These are phyloP conservation scores for Chlamydomonas urium DNA, from an alignment of 139 green algal species.

Conservation along the genomic window DNA sequence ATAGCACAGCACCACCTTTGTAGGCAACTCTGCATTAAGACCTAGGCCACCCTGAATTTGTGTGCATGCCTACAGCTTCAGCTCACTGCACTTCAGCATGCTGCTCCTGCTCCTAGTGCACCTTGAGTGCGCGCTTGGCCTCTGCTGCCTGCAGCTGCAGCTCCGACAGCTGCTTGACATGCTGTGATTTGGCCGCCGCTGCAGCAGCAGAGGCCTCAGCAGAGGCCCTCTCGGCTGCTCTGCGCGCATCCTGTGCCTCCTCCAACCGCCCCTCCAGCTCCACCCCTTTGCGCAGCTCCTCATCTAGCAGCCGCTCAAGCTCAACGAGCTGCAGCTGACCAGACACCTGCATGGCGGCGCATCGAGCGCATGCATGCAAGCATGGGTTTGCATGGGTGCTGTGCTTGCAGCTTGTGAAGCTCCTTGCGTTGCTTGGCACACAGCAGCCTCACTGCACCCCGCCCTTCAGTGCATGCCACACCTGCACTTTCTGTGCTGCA, in stretches of 20 bases:
- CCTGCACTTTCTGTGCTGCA: not conserved
- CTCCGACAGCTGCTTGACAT: not conserved
- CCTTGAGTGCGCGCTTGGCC: not conserved
- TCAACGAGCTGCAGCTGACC: not conserved
- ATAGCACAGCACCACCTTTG: not conserved
- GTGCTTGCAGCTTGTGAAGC: no score
- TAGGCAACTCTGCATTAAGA: not conserved
- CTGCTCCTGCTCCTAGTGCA: not conserved
- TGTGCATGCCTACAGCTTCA: not conserved
- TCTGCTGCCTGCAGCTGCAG: not conserved
- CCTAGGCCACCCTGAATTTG: no score
- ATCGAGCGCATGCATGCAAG: no score
- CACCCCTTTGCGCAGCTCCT: constrained; percentile 10
- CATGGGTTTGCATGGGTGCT: no score
- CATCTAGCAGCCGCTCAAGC: constrained; percentile 3
- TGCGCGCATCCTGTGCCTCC: not conserved
- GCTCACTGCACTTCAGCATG: not conserved
- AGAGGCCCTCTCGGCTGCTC: not conserved
- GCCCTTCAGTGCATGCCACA: not conserved
- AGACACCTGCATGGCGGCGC: not conserved
- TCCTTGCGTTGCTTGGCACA: no score
- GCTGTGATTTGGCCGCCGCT: not conserved
- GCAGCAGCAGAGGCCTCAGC: not conserved
- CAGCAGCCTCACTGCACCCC: no score
- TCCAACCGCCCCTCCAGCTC: not conserved